phyloP scores from a whole-genome alignment of 768 basidiomycete species.

The Lentinula sp. region DNA sequence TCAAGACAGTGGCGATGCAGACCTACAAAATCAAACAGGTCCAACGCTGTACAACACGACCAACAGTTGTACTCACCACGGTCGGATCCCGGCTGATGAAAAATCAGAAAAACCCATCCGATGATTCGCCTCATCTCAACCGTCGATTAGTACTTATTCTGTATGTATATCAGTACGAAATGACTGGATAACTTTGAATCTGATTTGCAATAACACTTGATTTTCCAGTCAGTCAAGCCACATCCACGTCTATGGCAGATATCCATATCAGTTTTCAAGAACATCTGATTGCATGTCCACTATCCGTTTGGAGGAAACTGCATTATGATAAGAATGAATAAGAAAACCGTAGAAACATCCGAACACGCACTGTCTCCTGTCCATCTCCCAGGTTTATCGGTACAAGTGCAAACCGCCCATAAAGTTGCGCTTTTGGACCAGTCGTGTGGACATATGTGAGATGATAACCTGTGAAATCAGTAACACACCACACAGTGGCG shows the following conservation, averaged over 20 bases:
- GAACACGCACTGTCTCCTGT: no score
- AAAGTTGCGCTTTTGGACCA: no score
- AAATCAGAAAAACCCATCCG: not conserved
- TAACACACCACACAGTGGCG: no score
- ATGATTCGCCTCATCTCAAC: not conserved
- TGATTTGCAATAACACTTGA: not conserved
- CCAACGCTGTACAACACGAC: not conserved
- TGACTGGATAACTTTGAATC: not conserved
- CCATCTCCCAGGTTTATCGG: not conserved
- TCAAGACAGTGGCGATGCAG: slow-evolving; percentile 3
- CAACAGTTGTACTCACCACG: not conserved
- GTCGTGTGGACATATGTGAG: no score
- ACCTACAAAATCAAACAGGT: not conserved
- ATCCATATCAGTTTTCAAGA: not conserved
- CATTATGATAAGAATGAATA: not conserved
- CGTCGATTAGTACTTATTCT: not conserved
- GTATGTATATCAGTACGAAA: not conserved
- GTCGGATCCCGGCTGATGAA: not conserved
- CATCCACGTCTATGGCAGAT: not conserved
- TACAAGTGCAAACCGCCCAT: not conserved
- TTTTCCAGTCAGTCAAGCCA: not conserved
- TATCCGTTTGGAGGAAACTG: not conserved
- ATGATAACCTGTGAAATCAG: no score
- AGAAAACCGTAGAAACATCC: no score
- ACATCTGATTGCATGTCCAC: not conserved